Conservation (phyloP, 768 basidiomycete species). For the Hypholoma fasciculare region DNA sequence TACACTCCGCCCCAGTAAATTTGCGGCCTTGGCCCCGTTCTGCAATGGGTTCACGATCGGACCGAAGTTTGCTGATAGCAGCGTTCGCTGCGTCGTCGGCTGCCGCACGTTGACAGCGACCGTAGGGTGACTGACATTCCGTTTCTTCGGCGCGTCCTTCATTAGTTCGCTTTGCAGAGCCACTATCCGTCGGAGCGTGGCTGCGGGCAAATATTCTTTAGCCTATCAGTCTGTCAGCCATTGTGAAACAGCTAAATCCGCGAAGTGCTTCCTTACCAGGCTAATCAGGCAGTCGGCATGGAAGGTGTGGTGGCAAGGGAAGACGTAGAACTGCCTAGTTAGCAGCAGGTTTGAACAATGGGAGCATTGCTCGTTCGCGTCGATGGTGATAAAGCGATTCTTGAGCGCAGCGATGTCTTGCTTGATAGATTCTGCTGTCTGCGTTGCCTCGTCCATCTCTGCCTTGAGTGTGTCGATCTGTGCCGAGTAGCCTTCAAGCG, state of each 20-base stretch:
- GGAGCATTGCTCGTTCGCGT: slow-evolving; percentile 84
- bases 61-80: slow-evolving; percentile 77
- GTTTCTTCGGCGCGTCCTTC: slow-evolving; percentile 39
- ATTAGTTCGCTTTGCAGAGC: slow-evolving; percentile 84
- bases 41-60: slow-evolving; percentile 52
- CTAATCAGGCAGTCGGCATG: slow-evolving; percentile 97
- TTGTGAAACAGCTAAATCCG: neutral
- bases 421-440: slow-evolving; percentile 91
- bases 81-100: slow-evolving; percentile 49
- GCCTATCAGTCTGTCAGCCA: slow-evolving; percentile 50
- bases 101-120: slow-evolving; percentile 34
- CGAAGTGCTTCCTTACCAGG: slow-evolving; percentile 58
- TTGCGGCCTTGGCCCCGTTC: slow-evolving; percentile 64
- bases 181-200: slow-evolving; percentile 82
- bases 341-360: slow-evolving; percentile 75
- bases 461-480: slow-evolving; percentile 87
- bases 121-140: slow-evolving; percentile 28
- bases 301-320: slow-evolving; percentile 97
- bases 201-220: slow-evolving; percentile 86
- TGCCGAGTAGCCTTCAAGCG: slow-evolving; percentile 89
- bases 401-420: slow-evolving; percentile 83
- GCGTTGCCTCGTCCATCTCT: slow-evolving; percentile 97
- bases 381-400: slow-evolving; percentile 90
- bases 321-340: slow-evolving; percentile 94
- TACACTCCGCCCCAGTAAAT: slow-evolving; percentile 73